Evolutionary conservation across 2,329 filamentous ascomycete species (phyloP).

Genomic region (Paracamarosporium sp.): DNA sequence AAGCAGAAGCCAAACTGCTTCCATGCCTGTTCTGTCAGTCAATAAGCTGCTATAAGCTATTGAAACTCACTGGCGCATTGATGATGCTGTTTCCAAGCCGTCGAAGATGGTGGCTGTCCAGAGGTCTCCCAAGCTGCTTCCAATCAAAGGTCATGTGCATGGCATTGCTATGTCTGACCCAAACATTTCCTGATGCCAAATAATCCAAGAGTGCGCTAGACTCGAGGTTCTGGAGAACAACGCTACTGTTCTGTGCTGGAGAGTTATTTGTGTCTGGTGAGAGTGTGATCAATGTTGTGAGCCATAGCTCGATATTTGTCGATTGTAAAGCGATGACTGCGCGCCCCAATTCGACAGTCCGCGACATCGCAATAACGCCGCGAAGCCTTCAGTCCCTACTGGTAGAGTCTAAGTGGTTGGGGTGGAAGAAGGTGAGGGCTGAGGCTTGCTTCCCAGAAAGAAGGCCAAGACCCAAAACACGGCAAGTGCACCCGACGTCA

Average conservation of each 20-base stretch:
- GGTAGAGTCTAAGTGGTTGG: not conserved
- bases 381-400: conserved; percentile 5
- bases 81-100: conserved; percentile 31
- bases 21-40: conserved; percentile 38
- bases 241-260: conserved; percentile 25
- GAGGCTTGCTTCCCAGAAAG: not conserved
- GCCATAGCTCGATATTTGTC: conserved; percentile 41
- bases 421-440: conserved; percentile 5
- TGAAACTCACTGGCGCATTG: conserved; percentile 34
- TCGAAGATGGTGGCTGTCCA: conserved; percentile 24
- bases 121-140: conserved; percentile 30
- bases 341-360: conserved; percentile 40
- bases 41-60: not conserved
- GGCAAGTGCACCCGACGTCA: conserved; percentile 28
- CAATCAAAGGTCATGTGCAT: conserved; percentile 39
- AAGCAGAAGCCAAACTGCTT: conserved; percentile 37
- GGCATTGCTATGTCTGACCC: conserved; percentile 41
- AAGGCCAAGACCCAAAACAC: conserved; percentile 27
- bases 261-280: conserved; percentile 33
- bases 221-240: conserved; percentile 30
- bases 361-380: conserved; percentile 26
- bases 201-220: conserved; percentile 20
- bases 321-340: conserved; percentile 36
- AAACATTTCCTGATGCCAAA: conserved; percentile 34
- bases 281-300: conserved; percentile 43